Evolutionary conservation across 2,329 filamentous ascomycete species (phyloP), one percentile per base, ranked within the genome.

Genomic region (Talaromyces sp.): DNA sequence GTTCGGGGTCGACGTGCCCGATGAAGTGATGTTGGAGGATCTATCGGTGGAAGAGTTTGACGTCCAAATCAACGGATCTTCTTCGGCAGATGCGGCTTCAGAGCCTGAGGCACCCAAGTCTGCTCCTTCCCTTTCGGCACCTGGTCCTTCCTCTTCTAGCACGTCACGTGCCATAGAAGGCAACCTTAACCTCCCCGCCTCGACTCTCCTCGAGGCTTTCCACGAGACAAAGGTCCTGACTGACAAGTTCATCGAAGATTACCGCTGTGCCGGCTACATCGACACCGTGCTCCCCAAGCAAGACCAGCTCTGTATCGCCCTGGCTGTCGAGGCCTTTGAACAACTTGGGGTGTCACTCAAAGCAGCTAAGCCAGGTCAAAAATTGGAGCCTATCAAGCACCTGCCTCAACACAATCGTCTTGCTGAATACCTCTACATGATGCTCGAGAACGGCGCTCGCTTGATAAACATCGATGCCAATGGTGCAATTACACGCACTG

Each of bases 381-480:
- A 37, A 24, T 33, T 68, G 2, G 45, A 62, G 2, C 70, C 69
- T 0, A 67, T 78, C 19, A 52, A 65, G 0, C 65, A 71, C 58
- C 43, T 65, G 0, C 67, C 71, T 0, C 24, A 74, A 43, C 77
- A 78, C 62, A 35, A 65, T 0, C 70, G 69, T 8, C 64, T 79
- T 7, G 68, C 74, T 10, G 67, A 73, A 0, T 76, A 72, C 43
- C 66, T 79, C 1, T 79, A 79, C 65, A 60, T 65, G 8, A 68
- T 78, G 31, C 68, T 81, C 0, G 72, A 69, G 33, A 65, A 72
- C 45, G 75, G 76, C 27, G 72, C 73, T 3, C 68, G 72, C 0
- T 58, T 79, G 7, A 68, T 80, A 16, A 67, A 76, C n/a, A 37
- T 75, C 7, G 65, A 73, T n/a, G 69, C 64, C 8, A 70, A 67